phyloP scores from a whole-genome alignment of 805 yeast species.

The Saccharomycopsis lassenensis region DNA sequence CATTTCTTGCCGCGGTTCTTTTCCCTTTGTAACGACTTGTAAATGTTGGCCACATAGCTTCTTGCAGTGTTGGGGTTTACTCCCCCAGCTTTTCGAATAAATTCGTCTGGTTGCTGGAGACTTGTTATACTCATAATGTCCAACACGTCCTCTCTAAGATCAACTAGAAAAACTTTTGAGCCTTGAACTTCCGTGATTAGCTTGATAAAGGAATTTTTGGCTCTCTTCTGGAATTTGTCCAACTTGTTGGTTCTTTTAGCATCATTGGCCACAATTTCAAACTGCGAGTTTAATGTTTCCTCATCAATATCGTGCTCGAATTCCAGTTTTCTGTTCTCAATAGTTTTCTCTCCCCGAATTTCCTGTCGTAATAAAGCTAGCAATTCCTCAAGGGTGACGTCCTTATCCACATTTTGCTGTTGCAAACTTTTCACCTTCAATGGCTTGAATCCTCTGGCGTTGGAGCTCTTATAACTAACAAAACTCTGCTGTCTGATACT shows the following conservation, averaged over 20 bases:
- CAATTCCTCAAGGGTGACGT: conserved; percentile 62
- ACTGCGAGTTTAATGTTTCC: conserved; percentile 7
- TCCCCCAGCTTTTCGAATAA: conserved; percentile 71
- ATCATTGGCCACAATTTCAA: conserved; percentile 49
- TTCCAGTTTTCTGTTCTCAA: neutral
- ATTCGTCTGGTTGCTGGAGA: conserved; percentile 64
- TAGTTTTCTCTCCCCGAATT: neutral
- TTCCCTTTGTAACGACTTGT: conserved; percentile 64
- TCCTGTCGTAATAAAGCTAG: neutral
- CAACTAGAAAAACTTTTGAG: conserved; percentile 72
- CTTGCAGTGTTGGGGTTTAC: conserved; percentile 70
- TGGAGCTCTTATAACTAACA: too few relatives aligned
- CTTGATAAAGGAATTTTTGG: conserved; percentile 47
- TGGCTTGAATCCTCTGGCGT: too few relatives aligned
- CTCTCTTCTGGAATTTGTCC: conserved; percentile 67
- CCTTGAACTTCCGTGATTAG: conserved; percentile 43
- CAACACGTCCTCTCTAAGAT: conserved; percentile 70
- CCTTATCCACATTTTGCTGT: conserved; percentile 55
- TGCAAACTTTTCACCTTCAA: conserved; percentile 57
- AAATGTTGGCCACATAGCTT: conserved; percentile 67
- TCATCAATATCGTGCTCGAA: neutral
- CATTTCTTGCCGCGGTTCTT: conserved; percentile 58
- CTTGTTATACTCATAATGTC: conserved; percentile 76
- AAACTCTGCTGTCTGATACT: conserved; percentile 61
- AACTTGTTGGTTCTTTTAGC: conserved; percentile 67